Percentiles rank a stretch among this genome's conserved stretches.
Conservation (phyloP, 257 asterid species). For the Asclepias syriaca region DNA sequence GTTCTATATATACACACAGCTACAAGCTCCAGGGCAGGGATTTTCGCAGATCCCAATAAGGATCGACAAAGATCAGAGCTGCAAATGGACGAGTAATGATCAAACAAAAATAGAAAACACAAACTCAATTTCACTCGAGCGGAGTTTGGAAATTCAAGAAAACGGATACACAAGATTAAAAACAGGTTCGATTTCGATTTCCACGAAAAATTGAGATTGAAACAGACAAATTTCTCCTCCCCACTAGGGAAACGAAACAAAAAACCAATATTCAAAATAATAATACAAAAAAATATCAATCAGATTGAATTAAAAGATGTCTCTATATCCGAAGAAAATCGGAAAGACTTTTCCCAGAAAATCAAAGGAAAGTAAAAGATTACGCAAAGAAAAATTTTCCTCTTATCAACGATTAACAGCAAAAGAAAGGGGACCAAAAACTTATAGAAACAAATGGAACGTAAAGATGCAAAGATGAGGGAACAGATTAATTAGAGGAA, state of each 20-base stretch:
- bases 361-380: neutral
- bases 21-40: neutral
- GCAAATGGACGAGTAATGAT: neutral
- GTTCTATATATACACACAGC: neutral
- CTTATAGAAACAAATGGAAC: too few species aligned
- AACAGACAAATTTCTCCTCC: neutral
- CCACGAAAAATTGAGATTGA: neutral
- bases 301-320: neutral
- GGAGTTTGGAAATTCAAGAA: conserved; percentile 4
- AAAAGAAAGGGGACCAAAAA: neutral
- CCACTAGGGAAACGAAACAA: neutral
- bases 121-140: neutral
- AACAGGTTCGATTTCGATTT: neutral
- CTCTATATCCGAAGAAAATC: neutral
- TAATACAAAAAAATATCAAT: neutral
- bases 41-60: conserved; percentile 7
- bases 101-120: neutral
- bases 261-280: neutral
- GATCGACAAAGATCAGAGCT: conserved; percentile 4
- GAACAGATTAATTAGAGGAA: neutral
- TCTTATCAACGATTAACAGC: neutral
- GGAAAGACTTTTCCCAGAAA: neutral
- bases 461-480: too few species aligned
- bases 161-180: neutral
- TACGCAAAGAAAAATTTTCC: neutral